These are phyloP conservation scores for Amauroascus niger DNA, from an alignment of 2,329 filamentous ascomycete genomes.

Conservation along the genomic window DNA sequence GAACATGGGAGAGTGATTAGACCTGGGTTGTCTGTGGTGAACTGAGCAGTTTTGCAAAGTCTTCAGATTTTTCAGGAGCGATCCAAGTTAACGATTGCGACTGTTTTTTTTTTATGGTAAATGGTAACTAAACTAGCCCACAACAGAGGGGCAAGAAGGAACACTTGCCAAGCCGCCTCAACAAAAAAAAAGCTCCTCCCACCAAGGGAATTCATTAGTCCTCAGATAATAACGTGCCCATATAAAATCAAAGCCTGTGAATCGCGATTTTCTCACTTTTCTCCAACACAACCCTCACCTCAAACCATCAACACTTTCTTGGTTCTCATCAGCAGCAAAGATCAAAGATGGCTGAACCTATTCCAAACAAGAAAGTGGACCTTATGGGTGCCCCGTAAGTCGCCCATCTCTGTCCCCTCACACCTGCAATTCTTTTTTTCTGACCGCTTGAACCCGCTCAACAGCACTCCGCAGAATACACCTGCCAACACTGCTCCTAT, in stretches of 20 bases:
- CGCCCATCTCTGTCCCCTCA: conserved; percentile 2
- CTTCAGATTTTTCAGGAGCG: too few species aligned
- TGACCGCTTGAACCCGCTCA: conserved; percentile 17
- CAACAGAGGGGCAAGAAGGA: conserved; percentile 8
- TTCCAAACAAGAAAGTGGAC: conserved; percentile 57
- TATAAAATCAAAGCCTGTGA: conserved; percentile 3
- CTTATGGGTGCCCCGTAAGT: conserved; percentile 55
- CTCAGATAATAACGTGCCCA: neutral
- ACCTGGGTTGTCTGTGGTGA: too few species aligned
- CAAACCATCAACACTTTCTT: neutral
- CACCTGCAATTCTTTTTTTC: conserved; percentile 5
- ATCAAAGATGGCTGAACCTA: conserved; percentile 54
- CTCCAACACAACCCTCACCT: conserved; percentile 2
- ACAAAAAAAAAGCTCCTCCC: conserved; percentile 12
- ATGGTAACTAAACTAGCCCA: too few species aligned
- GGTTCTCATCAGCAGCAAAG: neutral
- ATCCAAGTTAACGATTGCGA: too few species aligned
- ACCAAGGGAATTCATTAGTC: conserved; percentile 5
- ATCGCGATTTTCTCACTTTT: conserved; percentile 4
- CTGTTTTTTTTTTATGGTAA: too few species aligned
- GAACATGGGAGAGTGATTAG: neutral
- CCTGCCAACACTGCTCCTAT: conserved; percentile 92
- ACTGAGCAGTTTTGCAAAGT: too few species aligned
- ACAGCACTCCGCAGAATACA: conserved; percentile 95
- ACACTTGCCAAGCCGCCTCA: conserved; percentile 10